These are phyloP conservation scores for Barbarea vulgaris DNA, from an alignment of 345 rosid species.

Conservation along the genomic window DNA sequence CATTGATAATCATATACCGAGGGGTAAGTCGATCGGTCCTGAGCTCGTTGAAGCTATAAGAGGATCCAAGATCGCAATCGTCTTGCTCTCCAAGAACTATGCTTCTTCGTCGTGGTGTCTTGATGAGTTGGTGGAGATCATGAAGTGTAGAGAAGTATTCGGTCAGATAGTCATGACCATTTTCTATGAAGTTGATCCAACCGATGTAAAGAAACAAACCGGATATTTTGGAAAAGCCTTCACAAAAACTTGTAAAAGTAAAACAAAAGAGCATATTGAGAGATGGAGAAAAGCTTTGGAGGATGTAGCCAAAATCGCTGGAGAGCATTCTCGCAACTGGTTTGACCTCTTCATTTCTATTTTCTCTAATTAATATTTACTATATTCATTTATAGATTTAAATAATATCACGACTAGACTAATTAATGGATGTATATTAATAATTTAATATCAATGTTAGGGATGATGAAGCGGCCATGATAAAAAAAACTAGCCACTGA, in stretches of 20 bases:
- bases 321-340: neutral
- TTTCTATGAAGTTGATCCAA: constrained; percentile 9
- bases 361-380: neutral
- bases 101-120: no score
- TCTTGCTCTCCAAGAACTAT: no score
- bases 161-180: no score
- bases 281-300: constrained; percentile 3
- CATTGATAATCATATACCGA: no score
- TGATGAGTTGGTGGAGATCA: no score
- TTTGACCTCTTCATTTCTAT: neutral
- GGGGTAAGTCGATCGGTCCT: no score
- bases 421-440: no score
- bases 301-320: neutral
- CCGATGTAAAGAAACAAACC: neutral
- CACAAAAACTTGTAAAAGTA: neutral
- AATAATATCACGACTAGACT: neutral
- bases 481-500: neutral
- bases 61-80: no score
- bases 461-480: neutral
- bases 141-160: no score
- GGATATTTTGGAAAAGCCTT: neutral
- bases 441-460: neutral
- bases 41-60: no score
- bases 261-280: neutral
- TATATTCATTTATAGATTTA: neutral